These are phyloP conservation scores for Anisogramma anomala DNA, from an alignment of 2,329 filamentous ascomycete species.

Conservation along the genomic window DNA sequence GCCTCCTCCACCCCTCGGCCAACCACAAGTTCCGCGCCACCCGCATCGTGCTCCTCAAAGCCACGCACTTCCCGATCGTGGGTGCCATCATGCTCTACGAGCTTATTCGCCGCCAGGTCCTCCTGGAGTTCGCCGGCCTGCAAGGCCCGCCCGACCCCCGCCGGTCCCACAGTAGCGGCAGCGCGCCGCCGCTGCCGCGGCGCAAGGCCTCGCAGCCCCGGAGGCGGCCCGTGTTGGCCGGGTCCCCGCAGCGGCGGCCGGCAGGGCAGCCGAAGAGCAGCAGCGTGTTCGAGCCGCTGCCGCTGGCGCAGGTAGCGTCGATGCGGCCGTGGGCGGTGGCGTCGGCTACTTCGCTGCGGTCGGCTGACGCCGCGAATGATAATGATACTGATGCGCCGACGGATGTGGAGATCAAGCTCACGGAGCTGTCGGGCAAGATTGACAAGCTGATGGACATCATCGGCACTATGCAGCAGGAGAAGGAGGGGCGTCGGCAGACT, in stretches of 20 bases:
- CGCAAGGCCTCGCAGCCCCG: conserved; percentile 6
- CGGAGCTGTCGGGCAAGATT: conserved; percentile 13
- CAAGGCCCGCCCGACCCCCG: conserved; percentile 29
- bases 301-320: background rate
- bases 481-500: background rate
- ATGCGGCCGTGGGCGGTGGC: background rate
- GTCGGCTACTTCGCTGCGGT: conserved; percentile 17
- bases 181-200: conserved; percentile 1
- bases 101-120: conserved; percentile 30
- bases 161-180: background rate
- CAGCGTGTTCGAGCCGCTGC: conserved; percentile 4
- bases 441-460: conserved; percentile 14
- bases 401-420: conserved; percentile 19
- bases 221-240: conserved; percentile 10
- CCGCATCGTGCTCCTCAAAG: conserved; percentile 50
- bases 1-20: conserved; percentile 54
- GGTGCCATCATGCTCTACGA: conserved; percentile 60
- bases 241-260: conserved; percentile 14
- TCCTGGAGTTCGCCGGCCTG: conserved; percentile 34
- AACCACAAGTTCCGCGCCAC: conserved; percentile 45
- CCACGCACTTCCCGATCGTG: conserved; percentile 57
- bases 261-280: background rate
- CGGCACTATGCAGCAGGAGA: conserved; percentile 12
- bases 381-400: conserved; percentile 22
- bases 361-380: conserved; percentile 14